Percentiles rank a stretch among this genome's conserved stretches.
These are phyloP conservation scores for Casuarina equisetifolia DNA, from an alignment of 306 rosid species.

Conservation along the genomic window DNA sequence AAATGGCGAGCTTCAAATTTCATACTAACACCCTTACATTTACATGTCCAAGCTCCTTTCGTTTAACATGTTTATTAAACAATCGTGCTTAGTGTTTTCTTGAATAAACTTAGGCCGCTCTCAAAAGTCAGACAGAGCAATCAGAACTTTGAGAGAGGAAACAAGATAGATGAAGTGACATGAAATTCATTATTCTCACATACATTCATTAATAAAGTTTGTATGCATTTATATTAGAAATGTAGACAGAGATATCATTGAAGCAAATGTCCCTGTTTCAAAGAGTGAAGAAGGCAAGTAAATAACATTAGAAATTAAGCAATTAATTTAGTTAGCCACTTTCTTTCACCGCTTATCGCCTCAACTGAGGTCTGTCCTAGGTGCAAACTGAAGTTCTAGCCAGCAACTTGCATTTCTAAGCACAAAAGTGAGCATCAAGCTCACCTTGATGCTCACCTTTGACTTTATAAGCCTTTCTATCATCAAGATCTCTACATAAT, in stretches of 20 bases:
- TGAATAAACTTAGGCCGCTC: slow-evolving; percentile 62
- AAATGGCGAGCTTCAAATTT: slow-evolving; percentile 44
- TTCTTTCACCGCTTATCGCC: not conserved
- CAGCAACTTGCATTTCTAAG: not conserved
- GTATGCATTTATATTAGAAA: too few species aligned
- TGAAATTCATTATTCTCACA: too few species aligned
- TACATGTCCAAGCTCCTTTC: not conserved
- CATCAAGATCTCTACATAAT: not conserved
- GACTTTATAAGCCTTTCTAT: not conserved
- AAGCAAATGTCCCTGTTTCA: too few species aligned
- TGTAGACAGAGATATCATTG: too few species aligned
- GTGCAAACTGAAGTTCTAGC: not conserved
- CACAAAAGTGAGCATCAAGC: not conserved
- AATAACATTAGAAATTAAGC: too few species aligned
- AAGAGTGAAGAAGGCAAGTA: too few species aligned
- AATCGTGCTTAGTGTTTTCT: slow-evolving; percentile 10
- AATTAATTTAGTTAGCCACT: not conserved
- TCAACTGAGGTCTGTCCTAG: not conserved
- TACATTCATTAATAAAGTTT: too few species aligned
- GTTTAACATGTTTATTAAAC: not conserved
- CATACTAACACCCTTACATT: too few species aligned
- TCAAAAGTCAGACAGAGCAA: slow-evolving; percentile 69
- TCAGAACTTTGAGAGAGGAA: slow-evolving; percentile 1
- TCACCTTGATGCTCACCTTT: not conserved
- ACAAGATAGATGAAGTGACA: too few species aligned